Percentiles rank a stretch among this genome's conserved stretches.
Evolutionary conservation across 2,329 filamentous ascomycete genomes (phyloP).

Genomic region (Colletotrichum nymphaeae): DNA sequence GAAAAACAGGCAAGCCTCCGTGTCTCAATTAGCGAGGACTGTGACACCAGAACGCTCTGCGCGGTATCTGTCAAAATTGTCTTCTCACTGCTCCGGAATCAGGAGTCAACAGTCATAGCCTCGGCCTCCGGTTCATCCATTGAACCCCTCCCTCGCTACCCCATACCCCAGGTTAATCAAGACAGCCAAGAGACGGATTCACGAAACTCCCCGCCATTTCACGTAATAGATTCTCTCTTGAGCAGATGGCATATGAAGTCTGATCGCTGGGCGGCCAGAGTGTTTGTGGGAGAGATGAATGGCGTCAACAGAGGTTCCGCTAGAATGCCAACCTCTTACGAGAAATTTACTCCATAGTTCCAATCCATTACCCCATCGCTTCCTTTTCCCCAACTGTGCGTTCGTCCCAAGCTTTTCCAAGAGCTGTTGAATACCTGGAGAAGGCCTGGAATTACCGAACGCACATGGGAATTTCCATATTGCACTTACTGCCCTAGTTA

Average conservation of each 20-base stretch:
- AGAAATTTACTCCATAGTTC: constrained; percentile 26
- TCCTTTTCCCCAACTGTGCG: constrained; percentile 26
- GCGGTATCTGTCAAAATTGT: background rate
- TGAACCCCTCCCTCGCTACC: background rate
- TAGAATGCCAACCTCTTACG: constrained; percentile 24
- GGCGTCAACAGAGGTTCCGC: constrained; percentile 12
- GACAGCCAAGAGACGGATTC: background rate
- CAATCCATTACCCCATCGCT: background rate
- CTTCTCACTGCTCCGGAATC: background rate
- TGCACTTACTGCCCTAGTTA: constrained; percentile 8
- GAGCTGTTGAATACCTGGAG: background rate
- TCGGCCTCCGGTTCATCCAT: background rate
- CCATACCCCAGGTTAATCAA: constrained; percentile 22
- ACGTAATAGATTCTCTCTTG: background rate
- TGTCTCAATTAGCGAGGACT: background rate
- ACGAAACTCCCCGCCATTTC: background rate
- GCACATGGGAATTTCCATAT: background rate
- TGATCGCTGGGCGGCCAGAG: constrained; percentile 2
- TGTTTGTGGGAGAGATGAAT: background rate
- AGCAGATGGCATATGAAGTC: background rate
- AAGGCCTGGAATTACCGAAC: background rate
- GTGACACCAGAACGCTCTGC: background rate
- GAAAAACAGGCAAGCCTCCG: background rate
- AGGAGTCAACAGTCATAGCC: background rate
- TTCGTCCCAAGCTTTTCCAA: background rate